Evolutionary conservation across 345 rosid species (phyloP).

Genomic region (Eucalyptus rudis): DNA sequence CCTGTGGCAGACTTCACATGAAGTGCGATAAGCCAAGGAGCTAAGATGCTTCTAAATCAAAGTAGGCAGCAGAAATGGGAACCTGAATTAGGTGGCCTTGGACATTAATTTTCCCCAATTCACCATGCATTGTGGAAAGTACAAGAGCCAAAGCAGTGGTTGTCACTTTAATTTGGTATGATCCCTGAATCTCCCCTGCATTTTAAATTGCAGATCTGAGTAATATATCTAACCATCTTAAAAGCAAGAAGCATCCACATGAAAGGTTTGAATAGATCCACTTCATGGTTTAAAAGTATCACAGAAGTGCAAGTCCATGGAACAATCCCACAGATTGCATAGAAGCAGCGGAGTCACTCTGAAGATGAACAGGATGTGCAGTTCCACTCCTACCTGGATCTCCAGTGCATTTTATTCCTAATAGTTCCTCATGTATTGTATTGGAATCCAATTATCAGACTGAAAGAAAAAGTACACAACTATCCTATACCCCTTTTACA

Average conservation of each 20-base stretch:
- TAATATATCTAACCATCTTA: neutral
- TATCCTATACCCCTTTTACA: neutral
- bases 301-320: neutral
- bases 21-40: neutral
- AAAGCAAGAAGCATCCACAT: neutral
- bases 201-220: neutral
- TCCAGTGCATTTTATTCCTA: neutral
- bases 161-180: conserved; percentile 81
- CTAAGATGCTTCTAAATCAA: neutral
- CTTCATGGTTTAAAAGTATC: neutral
- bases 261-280: neutral
- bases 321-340: neutral
- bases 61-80: neutral
- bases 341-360: neutral
- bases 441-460: neutral
- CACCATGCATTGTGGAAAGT: conserved; percentile 66
- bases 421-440: neutral
- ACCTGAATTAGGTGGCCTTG: conserved; percentile 71
- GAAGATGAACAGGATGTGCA: neutral
- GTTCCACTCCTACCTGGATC: neutral
- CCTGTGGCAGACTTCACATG: conserved; percentile 43
- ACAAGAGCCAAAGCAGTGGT: conserved; percentile 72
- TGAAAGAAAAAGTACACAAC: neutral
- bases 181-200: conserved; percentile 82
- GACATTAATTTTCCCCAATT: conserved; percentile 60